These are phyloP conservation scores for Fragilariopsis cylindrus DNA, from an alignment of 108 stramenopile genomes.

Conservation along the genomic window DNA sequence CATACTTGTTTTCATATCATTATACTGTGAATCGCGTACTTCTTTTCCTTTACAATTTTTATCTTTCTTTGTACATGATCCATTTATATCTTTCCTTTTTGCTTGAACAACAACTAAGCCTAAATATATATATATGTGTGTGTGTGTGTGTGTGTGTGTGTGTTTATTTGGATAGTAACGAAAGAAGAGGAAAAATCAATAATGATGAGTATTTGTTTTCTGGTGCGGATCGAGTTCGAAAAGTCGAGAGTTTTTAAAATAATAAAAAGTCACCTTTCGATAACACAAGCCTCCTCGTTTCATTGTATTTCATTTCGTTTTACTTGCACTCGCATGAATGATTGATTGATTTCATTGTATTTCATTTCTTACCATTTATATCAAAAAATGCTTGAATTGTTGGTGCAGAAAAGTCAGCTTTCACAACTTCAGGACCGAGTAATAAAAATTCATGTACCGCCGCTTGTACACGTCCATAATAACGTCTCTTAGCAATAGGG, in stretches of 20 bases:
- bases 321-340: neutral
- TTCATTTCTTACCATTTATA: conserved; percentile 16
- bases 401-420: conserved; percentile 63
- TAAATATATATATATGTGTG: neutral
- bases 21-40: conserved; percentile 79
- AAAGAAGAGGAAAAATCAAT: neutral
- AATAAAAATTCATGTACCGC: conserved; percentile 74
- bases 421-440: conserved; percentile 80
- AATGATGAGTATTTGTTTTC: neutral
- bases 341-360: too few species aligned
- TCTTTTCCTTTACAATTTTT: conserved; percentile 68
- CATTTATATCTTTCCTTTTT: conserved; percentile 71
- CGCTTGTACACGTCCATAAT: conserved; percentile 84
- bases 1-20: conserved; percentile 88
- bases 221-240: neutral
- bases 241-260: neutral
- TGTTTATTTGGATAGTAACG: neutral
- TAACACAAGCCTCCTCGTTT: neutral
- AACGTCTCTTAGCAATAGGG: conserved; percentile 82
- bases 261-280: neutral
- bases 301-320: neutral
- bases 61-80: conserved; percentile 87
- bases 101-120: conserved; percentile 71
- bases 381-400: conserved; percentile 65
- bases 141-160: neutral